phyloP scores from a whole-genome alignment of 768 basidiomycete species.

The Tephrocybe sp. region DNA sequence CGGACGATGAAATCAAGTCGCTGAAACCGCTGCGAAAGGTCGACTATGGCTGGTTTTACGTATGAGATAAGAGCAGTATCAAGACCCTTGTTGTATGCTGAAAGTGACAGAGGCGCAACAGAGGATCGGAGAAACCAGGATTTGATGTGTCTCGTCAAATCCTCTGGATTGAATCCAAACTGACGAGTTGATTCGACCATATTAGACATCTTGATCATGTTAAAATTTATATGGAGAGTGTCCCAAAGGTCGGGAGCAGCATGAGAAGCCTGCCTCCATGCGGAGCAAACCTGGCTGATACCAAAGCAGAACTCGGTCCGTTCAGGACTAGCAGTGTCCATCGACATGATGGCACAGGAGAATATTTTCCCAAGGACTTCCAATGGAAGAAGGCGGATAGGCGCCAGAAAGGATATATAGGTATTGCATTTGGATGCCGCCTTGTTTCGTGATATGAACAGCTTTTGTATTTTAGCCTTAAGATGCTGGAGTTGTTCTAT shows the following conservation, averaged over 20 bases:
- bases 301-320: not conserved
- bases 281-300: not conserved
- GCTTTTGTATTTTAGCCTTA: not conserved
- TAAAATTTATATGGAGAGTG: not conserved
- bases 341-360: not conserved
- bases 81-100: not conserved
- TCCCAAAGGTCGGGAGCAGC: not conserved
- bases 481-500: not conserved
- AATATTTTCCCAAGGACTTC: not conserved
- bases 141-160: not conserved
- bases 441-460: not conserved
- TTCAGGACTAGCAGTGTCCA: not conserved
- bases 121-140: not conserved
- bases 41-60: not conserved
- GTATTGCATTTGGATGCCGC: not conserved
- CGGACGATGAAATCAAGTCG: not conserved
- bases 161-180: not conserved
- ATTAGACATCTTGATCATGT: not conserved
- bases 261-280: not conserved
- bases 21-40: not conserved
- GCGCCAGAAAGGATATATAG: not conserved
- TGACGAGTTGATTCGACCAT: not conserved
- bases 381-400: not conserved
- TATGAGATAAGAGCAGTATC: not conserved
- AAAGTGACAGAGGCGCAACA: not conserved